These are phyloP conservation scores for Cryphonectria carpinicola DNA, from an alignment of 2,329 filamentous ascomycete genomes.

Conservation along the genomic window DNA sequence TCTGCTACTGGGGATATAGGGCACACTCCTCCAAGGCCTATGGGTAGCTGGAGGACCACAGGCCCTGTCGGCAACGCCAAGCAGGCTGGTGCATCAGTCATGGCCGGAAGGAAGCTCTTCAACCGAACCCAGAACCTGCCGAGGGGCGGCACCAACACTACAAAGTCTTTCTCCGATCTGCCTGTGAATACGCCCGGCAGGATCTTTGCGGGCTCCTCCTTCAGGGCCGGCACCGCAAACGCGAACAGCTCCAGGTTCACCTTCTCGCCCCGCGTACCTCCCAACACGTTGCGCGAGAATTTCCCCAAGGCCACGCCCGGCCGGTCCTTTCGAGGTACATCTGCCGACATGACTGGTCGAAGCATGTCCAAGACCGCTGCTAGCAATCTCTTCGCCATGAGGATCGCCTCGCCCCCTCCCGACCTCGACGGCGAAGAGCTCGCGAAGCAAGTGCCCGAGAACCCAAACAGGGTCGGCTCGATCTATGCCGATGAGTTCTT, in stretches of 20 bases:
- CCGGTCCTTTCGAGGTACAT: conserved; percentile 48
- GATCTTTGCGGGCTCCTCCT: conserved; percentile 38
- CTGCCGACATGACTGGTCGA: conserved; percentile 51
- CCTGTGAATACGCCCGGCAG: conserved; percentile 39
- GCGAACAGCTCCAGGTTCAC: conserved; percentile 34
- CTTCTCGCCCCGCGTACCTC: conserved; percentile 52
- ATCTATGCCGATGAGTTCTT: conserved; percentile 65
- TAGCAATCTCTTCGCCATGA: conserved; percentile 60
- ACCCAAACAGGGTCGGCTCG: conserved; percentile 55
- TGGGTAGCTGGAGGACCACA: conserved; percentile 32
- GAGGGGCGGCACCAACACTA: conserved; percentile 33
- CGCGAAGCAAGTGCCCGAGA: conserved; percentile 56
- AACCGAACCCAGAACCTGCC: conserved; percentile 40
- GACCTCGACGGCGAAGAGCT: conserved; percentile 60
- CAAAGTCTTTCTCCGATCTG: conserved; percentile 23
- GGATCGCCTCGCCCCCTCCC: conserved; percentile 60
- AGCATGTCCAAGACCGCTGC: conserved; percentile 54
- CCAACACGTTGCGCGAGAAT: conserved; percentile 51
- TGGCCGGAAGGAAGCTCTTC: conserved; percentile 42
- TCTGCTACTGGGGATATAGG: conserved; percentile 14
- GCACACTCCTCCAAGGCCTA: conserved; percentile 26
- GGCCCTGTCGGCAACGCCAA: conserved; percentile 38
- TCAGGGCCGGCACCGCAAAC: conserved; percentile 31
- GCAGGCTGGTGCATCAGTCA: conserved; percentile 38
- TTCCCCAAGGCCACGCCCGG: conserved; percentile 52